Percentiles rank a stretch among this genome's conserved stretches.
Conservation (phyloP, 73 alveolate species). For the Paraurostyla sp. region DNA sequence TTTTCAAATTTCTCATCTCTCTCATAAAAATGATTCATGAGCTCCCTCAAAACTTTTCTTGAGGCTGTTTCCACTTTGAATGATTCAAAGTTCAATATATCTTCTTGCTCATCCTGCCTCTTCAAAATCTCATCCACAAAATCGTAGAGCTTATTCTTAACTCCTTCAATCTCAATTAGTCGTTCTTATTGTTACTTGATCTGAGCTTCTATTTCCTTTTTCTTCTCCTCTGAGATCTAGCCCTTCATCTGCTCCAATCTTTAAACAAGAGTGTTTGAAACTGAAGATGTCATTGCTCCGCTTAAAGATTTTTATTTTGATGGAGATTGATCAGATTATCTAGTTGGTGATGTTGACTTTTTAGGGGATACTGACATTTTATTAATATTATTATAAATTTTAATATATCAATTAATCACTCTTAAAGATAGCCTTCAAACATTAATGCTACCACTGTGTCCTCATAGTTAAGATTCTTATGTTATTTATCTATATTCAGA, state of each 20-base stretch:
- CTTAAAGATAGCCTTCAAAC: neutral
- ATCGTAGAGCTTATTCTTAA: neutral
- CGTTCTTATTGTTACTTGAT: neutral
- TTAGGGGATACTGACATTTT: too few species aligned
- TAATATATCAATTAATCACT: too few species aligned
- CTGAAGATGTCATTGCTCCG: too few species aligned
- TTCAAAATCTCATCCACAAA: neutral
- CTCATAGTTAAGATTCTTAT: neutral
- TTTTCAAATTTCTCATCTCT: conserved; percentile 10
- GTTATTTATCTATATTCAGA: neutral
- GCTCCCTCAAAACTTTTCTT: conserved; percentile 24
- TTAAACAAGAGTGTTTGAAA: neutral
- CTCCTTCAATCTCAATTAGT: neutral
- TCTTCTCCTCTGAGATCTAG: neutral
- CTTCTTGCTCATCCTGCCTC: neutral
- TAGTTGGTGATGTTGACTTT: neutral
- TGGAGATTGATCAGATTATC: neutral
- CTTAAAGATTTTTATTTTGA: neutral
- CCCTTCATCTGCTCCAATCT: neutral
- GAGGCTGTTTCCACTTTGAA: conserved; percentile 40
- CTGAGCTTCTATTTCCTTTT: neutral
- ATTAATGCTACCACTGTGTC: neutral
- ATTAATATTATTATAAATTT: too few species aligned
- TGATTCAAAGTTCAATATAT: conserved; percentile 1
- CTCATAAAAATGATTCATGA: neutral